Evolutionary conservation across 148 eudicot species (phyloP), one percentile per base, ranked within the genome.

Genomic region (Chenopodium berlandieri): DNA sequence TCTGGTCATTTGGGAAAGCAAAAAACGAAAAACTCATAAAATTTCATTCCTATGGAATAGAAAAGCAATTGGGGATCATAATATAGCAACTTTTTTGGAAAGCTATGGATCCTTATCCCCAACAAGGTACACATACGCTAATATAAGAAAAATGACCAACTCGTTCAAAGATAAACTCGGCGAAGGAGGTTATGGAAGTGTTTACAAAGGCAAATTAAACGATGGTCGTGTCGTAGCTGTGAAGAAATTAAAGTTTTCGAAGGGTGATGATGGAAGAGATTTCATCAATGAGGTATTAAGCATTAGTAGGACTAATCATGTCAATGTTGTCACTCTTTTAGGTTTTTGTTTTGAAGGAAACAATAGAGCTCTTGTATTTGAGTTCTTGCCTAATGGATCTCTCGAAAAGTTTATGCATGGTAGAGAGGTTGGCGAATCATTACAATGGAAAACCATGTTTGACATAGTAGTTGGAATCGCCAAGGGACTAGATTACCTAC

Each of bases 161-260:
- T 84, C 85, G 72, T 93, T 91, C 72, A 79, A 89, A 67, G 82
- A 84, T 77, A 90, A 90, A 84, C 89, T 93, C 11, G 97, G 97
- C 16, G 94, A 91, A 69, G 97, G 97, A 52, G 97, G 97, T 58
- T 93, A 89, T 78, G 97, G 97, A 11, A 81, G 82, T 1, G 97
- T 93, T 48, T 93, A 90, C 81, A 87, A 91, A 80, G 96, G 96
- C 66, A 73, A 67, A 78, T 90, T 93, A 23, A 77, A 71, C 0
- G 94, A 91, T 83, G 94, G 97, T 19, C 93, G 92, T 4, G 47
- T 73, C 32, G 91, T 93, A 30, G 97, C 97, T 25, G 93, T 93
- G 22, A 93, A 93, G 80, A 87, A 91, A 23, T 77, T 91, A 22
- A 79, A 79, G 46, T 22, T 7, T 10, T n/a, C 71, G 4, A 58